Base-by-base conservation (phyloP, 106 monocot genomes). In the Ottelia alismoides region DNA sequence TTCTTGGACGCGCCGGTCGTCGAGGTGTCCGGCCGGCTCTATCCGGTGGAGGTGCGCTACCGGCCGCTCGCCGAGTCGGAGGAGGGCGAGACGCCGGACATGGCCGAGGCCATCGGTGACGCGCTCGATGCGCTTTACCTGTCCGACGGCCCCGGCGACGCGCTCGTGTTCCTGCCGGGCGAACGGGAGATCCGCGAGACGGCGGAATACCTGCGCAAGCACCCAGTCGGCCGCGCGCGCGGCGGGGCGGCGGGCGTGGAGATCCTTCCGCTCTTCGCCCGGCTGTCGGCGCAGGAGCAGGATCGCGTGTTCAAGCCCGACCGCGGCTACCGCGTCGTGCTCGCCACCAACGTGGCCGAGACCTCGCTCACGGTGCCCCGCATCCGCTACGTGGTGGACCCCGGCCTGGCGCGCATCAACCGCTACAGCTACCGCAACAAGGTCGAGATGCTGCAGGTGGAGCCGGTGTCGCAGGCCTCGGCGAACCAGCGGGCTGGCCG, bases 41-140 rank as follows among this genome's bases (percentile, higher is more conserved):
- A 52, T 20, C 51, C 51, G 51, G 51, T 52, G 22, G 51, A 52
- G 22, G 19, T 52, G 12, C 51, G 51, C 12, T 52, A 52, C 22
- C 51, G 51, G 22, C 51, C 51, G 19, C 14, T 52, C 12, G 51
- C 21, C 22, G 51, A 20, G 9, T 11, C 11, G 17, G 51, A 11
- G 17, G 51, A 52, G 17, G 51, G 21, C 51, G 22, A 17, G 17
- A 20, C 11, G 12, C 51, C 17, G 17, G 51, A 52, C 22, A 10
- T 19, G 12, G 17, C 21, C 17, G 17, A 52, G 51, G 51, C 12
- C 19, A 52, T 52, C 22, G 9, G 10, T 9, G 51, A 52, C 51
- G 51, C 51, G 19, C 19, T 52, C 22, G 51, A 52, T 20, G 51
- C 11, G 19, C 51, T 52, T n/a, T n/a, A n/a, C 51, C 17, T 10